Evolutionary conservation across 202 grass and related monocot species (phyloP), one percentile per base, ranked within the genome.

Genomic region (Carex arenaria): DNA sequence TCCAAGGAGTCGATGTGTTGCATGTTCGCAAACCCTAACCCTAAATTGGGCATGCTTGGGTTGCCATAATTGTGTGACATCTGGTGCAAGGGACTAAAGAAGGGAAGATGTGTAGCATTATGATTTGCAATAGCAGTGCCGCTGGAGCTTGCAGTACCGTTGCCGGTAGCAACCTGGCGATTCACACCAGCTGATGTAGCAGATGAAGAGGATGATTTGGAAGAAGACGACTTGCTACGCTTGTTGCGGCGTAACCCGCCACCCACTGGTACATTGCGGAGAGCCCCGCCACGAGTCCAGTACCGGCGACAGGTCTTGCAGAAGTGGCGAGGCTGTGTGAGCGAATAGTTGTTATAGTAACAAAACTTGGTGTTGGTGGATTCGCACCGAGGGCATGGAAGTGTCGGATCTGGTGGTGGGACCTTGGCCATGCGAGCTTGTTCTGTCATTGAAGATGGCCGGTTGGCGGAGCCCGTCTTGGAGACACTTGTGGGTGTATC

Each of bases 341-440:
- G 89, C 10, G 94, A 97, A 86, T 97, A 97, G 89, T 97, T 97
- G 85, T 97, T 97, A 89, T 90, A 97, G 89, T 97, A 97, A 88
- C 94, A 97, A 76, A 97, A 97, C 79, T 97, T 97, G 83, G 94
- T 97, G 84, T 97, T 97, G 57, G 87, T 56, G 28, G 94, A 97
- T 79, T 97, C 94, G 71, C 94, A 97, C 67, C 94, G 94, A 32
- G 94, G 94, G 72, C 94, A 93, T 59, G 88, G 88, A 11, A 97
- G 90, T 47, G 87, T 86, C 8, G 90, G 90, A 80, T 97, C 94
- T 67, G 92, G 94, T 0, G 86, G 88, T 17, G 92, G 90, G 47
- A 97, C 83, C 72, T 93, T 93, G n/a, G 90, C 94, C 2, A 97
- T 56, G 38, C 94, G 83, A 5, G 92, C 90, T 3, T 90, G 92